Base-by-base conservation (phyloP, 345 rosid genomes). In the Pugionium cornutum region DNA sequence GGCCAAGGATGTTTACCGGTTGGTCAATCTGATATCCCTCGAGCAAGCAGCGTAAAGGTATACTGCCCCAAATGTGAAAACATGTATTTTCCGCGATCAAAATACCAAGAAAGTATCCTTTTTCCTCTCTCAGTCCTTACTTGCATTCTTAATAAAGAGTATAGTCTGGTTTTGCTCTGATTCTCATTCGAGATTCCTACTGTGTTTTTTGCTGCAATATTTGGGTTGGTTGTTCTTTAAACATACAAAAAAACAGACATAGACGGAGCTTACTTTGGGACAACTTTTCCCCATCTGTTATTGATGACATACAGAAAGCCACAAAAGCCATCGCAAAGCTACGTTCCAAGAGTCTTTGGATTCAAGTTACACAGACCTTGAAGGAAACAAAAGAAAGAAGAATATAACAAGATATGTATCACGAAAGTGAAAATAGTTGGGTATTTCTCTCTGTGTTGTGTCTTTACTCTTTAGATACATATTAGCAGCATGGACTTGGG, bases 91-190 rank as follows among this genome's bases (percentile, higher is more conserved):
- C 95, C 97, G 33, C 87, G 85, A 54, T 90, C 92, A 68, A 88
- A 90, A 75, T 82, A 83, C 72, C 92, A 84, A 79, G 90, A 86
- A 82, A 84, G 97, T 90, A 88, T 88, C 95, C 92, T 84, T 84
- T 25, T 11, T 11, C 9, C 1, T 40, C 4, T 7, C 41, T 37
- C 41, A 37, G 3, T 34, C 4, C 36, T 5, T 34, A 5, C 36
- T 34, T 34, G 5, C 36, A 3, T 1, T 3, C 36, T 34, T 34
- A 34, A 5, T 34, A 34, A 34, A 34, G 36, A 37, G 41, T 37
- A 5, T 37, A 37, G 41, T 37, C 41, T 4, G 41, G 7, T 37
- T 37, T 37, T 4, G 41, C 41, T 37, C 5, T 56, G 54, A 31
- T 44, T 31, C 42, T 2, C 32, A 40, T 58, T 57, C 33, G 9